Percentiles rank a stretch among this genome's conserved stretches.
Conservation (phyloP, 2,329 filamentous ascomycete species). For the Penicillium sp. region DNA sequence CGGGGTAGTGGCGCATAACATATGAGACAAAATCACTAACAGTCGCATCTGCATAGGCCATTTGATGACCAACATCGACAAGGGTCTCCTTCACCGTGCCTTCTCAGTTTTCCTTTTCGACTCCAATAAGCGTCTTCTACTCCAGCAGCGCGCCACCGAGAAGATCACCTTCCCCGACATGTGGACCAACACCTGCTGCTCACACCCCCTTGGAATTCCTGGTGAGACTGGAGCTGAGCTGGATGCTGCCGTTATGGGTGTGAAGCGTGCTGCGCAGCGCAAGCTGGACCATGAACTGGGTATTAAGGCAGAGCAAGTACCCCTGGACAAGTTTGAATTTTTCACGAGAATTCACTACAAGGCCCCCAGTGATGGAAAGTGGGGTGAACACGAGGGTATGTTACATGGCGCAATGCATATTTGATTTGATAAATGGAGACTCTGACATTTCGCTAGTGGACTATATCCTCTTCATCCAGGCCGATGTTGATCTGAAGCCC, state of each 20-base stretch:
- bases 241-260: conserved; percentile 75
- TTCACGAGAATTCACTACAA: conserved; percentile 98
- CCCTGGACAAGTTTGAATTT: conserved; percentile 87
- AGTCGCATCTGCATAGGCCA: conserved; percentile 64
- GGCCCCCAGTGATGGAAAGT: conserved; percentile 93
- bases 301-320: conserved; percentile 85
- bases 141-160: conserved; percentile 91
- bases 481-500: conserved; percentile 76
- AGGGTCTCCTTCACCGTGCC: conserved; percentile 90
- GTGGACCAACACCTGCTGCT: conserved; percentile 99
- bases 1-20: conserved; percentile 11
- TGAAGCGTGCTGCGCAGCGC: conserved; percentile 86
- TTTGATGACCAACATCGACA: conserved; percentile 97
- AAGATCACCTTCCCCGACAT: conserved; percentile 99
- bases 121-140: conserved; percentile 82
- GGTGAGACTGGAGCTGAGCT: conserved; percentile 85
- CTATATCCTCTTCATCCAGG: conserved; percentile 98
- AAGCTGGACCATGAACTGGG: conserved; percentile 95
- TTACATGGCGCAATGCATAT: neutral
- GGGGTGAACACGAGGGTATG: conserved; percentile 98
- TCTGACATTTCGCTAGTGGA: conserved; percentile 59
- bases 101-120: conserved; percentile 99
- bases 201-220: conserved; percentile 87
- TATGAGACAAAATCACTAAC: conserved; percentile 13
- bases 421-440: neutral